These are phyloP conservation scores for Penstemon newberryi DNA, from an alignment of 257 asterid species.

Conservation along the genomic window DNA sequence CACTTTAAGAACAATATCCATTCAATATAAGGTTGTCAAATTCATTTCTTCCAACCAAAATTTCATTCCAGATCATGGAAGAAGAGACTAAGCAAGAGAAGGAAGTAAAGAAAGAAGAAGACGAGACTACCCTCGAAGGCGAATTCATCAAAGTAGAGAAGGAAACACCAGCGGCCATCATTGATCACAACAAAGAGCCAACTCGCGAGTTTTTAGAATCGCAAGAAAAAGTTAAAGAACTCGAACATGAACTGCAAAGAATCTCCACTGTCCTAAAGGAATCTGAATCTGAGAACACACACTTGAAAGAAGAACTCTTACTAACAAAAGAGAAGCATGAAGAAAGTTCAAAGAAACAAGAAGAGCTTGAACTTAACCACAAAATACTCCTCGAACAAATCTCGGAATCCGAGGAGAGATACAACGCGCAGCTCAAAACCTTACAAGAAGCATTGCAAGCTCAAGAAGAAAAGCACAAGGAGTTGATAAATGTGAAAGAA, in stretches of 20 bases:
- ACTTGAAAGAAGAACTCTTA: conserved; percentile 58
- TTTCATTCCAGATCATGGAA: conserved; percentile 36
- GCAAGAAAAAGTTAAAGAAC: conserved; percentile 68
- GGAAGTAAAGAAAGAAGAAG: conserved; percentile 55
- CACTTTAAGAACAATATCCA: background rate
- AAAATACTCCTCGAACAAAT: conserved; percentile 54
- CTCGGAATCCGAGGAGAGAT: conserved; percentile 55
- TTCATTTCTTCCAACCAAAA: background rate
- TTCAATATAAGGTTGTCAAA: background rate
- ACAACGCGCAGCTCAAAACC: conserved; percentile 51
- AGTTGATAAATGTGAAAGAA: conserved; percentile 56
- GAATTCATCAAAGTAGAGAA: conserved; percentile 89
- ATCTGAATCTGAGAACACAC: conserved; percentile 57
- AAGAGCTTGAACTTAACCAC: conserved; percentile 56
- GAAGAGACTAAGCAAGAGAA: conserved; percentile 28
- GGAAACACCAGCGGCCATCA: conserved; percentile 42
- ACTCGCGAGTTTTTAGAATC: conserved; percentile 67
- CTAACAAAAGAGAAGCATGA: conserved; percentile 51
- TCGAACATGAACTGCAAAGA: conserved; percentile 61
- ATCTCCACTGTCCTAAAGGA: conserved; percentile 52
- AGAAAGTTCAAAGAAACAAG: conserved; percentile 43
- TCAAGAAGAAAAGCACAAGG: conserved; percentile 57
- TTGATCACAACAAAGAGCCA: conserved; percentile 32
- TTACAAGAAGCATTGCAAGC: conserved; percentile 62
- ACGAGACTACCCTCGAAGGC: conserved; percentile 64